phyloP scores from a whole-genome alignment of 345 rosid genomes.

The Eucalyptus sp. region DNA sequence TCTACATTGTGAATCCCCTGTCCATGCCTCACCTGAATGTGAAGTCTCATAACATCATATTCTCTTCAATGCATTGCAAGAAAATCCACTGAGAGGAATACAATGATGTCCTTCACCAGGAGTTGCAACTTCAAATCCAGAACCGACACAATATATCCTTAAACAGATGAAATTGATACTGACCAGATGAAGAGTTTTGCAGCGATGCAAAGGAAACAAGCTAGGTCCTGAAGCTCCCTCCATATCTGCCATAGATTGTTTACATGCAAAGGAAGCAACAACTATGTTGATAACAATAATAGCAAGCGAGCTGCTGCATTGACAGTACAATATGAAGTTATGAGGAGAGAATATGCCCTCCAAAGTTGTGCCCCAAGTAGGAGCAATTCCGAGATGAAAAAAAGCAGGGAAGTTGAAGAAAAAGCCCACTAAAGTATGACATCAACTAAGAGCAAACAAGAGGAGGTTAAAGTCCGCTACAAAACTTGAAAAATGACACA shows the following conservation, averaged over 20 bases:
- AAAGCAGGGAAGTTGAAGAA: background rate
- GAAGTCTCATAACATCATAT: conserved; percentile 38
- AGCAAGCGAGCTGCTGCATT: background rate
- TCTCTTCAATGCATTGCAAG: conserved; percentile 14
- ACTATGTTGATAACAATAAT: background rate
- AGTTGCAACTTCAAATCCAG: conserved; percentile 25
- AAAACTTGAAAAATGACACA: background rate
- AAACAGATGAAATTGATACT: conserved; percentile 22
- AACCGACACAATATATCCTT: background rate
- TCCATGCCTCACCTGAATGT: conserved; percentile 95
- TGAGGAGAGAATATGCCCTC: background rate
- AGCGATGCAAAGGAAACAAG: conserved; percentile 86
- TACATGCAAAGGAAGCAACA: background rate
- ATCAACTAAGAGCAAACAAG: background rate
- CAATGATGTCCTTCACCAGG: conserved; percentile 28
- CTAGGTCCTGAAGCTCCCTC: conserved; percentile 49
- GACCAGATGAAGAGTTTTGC: conserved; percentile 91
- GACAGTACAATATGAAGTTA: background rate
- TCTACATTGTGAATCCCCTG: conserved; percentile 97
- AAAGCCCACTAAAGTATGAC: background rate
- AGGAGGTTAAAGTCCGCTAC: background rate
- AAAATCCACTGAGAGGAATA: conserved; percentile 40
- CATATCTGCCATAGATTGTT: conserved; percentile 45
- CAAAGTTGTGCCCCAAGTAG: background rate
- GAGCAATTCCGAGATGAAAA: background rate